A percentile compares a stretch with the other conserved stretches of the same genome.
Evolutionary conservation across 2,329 filamentous ascomycete genomes (phyloP).

Genomic region (Tolypocladium sp.): DNA sequence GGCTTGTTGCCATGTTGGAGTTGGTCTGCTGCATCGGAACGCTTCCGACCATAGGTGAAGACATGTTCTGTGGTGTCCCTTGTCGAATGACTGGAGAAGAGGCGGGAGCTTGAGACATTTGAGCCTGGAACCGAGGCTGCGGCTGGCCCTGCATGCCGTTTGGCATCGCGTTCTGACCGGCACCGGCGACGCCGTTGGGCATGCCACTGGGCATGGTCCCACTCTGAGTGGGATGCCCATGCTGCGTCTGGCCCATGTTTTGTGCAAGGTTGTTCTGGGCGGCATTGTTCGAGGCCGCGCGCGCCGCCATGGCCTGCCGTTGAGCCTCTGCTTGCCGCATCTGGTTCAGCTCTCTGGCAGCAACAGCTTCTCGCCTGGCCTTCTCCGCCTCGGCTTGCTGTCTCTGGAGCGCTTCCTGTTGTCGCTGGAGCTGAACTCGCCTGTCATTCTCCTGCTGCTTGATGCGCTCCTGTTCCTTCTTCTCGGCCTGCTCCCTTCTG

Average conservation of each 20-base stretch:
- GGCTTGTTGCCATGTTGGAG: conserved; percentile 61
- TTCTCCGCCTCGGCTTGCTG: conserved; percentile 35
- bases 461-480: conserved; percentile 65
- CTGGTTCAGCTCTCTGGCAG: conserved; percentile 23
- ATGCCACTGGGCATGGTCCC: conserved; percentile 28
- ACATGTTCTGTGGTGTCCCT: conserved; percentile 55
- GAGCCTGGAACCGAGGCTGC: conserved; percentile 40
- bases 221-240: conserved; percentile 25
- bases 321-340: conserved; percentile 25
- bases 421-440: conserved; percentile 36
- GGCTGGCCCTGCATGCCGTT: conserved; percentile 28
- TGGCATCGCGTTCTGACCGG: conserved; percentile 23
- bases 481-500: conserved; percentile 66
- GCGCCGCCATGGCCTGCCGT: conserved; percentile 21
- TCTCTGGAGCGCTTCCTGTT: conserved; percentile 35
- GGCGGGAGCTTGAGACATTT: conserved; percentile 53
- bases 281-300: conserved; percentile 5
- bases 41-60: conserved; percentile 54
- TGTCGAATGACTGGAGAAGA: conserved; percentile 60
- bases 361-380: conserved; percentile 24
- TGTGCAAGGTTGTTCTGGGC: conserved; percentile 15
- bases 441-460: conserved; percentile 53
- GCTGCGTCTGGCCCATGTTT: conserved; percentile 19
- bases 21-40: conserved; percentile 56
- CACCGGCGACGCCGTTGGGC: conserved; percentile 23